Conservation (phyloP, 176 grass and related monocot species). For the Musa schizocarpa region DNA sequence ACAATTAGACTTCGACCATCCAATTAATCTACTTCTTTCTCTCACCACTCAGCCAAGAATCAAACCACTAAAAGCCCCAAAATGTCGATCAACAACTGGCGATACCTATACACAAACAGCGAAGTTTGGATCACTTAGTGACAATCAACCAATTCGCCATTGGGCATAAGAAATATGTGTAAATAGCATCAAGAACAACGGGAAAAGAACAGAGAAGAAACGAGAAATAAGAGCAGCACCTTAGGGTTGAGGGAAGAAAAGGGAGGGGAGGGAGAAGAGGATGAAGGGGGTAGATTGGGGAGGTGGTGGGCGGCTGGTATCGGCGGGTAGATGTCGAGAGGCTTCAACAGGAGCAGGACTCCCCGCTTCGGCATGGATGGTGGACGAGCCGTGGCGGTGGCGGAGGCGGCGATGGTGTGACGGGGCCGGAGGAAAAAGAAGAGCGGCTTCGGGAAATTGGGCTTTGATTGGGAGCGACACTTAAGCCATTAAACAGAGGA, state of each 20-base stretch:
- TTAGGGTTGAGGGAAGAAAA: conserved; percentile 39
- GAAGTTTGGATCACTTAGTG: not conserved
- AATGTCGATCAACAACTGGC: too few relatives aligned
- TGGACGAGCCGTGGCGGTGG: not conserved
- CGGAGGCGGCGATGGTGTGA: too few relatives aligned
- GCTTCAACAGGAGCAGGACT: conserved; percentile 63
- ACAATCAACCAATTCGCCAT: not conserved
- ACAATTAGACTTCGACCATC: too few relatives aligned
- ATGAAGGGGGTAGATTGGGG: not conserved
- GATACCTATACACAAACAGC: too few relatives aligned
- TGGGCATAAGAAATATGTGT: not conserved
- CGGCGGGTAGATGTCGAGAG: conserved; percentile 58
- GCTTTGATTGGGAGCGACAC: too few relatives aligned
- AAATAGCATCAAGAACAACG: not conserved
- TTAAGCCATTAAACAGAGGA: too few relatives aligned
- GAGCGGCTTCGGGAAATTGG: too few relatives aligned
- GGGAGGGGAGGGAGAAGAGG: not conserved
- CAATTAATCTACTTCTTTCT: too few relatives aligned
- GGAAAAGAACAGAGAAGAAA: not conserved
- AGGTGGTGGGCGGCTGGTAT: not conserved
- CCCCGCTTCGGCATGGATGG: conserved; percentile 45
- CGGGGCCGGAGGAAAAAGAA: too few relatives aligned
- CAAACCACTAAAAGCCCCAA: too few relatives aligned
- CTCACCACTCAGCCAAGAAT: too few relatives aligned
- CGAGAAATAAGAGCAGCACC: conserved; percentile 3